phyloP scores from a whole-genome alignment of 2,329 filamentous ascomycete genomes.

The Neurospora sp. region DNA sequence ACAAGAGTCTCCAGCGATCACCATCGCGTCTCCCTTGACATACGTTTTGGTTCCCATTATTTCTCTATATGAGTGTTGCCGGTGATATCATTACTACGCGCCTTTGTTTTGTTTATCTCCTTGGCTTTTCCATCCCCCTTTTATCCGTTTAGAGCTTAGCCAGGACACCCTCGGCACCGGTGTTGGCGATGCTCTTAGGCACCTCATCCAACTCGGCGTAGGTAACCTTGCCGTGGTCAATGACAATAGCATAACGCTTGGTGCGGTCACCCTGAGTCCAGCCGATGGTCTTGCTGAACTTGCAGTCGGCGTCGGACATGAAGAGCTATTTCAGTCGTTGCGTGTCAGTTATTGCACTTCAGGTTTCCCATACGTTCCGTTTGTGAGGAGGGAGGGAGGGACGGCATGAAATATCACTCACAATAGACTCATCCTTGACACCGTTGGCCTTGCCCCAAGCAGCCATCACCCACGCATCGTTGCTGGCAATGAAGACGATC shows the following conservation, averaged over 20 bases:
- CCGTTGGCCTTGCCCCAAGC: conserved; percentile 86
- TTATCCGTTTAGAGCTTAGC: conserved; percentile 35
- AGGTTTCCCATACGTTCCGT: neutral
- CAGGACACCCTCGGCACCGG: conserved; percentile 44
- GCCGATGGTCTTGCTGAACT: conserved; percentile 69
- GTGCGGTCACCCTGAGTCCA: conserved; percentile 70
- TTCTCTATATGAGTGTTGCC: neutral
- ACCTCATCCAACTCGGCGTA: conserved; percentile 68
- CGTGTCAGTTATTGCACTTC: neutral
- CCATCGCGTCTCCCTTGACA: neutral
- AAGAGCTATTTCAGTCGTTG: conserved; percentile 45
- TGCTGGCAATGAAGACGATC: conserved; percentile 72
- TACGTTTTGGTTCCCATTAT: neutral
- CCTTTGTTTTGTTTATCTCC: neutral
- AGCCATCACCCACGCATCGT: conserved; percentile 81
- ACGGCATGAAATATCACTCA: conserved; percentile 23
- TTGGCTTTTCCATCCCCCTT: neutral
- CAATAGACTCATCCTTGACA: conserved; percentile 57
- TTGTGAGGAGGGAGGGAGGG: neutral
- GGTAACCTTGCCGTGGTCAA: conserved; percentile 74
- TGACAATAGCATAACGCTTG: conserved; percentile 67
- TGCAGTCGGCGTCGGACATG: conserved; percentile 57
- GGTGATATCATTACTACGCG: neutral
- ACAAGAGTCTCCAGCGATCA: neutral
- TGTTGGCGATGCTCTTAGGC: conserved; percentile 34